Evolutionary conservation across 1,284 basidiomycete species (phyloP).

Genomic region (Moniliophthora roreri): DNA sequence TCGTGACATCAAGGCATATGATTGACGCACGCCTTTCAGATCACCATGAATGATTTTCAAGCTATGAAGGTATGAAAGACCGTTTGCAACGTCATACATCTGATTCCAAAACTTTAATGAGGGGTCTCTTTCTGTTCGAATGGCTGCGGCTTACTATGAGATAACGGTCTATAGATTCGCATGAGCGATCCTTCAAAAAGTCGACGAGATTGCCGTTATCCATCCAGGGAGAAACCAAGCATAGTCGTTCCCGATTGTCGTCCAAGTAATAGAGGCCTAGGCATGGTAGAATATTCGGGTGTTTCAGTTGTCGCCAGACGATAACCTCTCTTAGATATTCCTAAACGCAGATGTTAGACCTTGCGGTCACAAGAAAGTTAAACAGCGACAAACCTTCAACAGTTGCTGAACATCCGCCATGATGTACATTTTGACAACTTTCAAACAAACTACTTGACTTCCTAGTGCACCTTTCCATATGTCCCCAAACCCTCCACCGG

Average conservation of each 20-base stretch:
- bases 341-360: neutral
- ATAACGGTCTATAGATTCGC: neutral
- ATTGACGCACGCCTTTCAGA: neutral
- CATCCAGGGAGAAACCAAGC: constrained; percentile 10
- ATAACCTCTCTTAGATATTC: neutral
- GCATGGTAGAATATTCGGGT: constrained; percentile 3
- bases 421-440: neutral
- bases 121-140: neutral
- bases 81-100: neutral
- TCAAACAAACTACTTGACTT: neutral
- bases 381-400: neutral
- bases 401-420: neutral
- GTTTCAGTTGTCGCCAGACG: constrained; percentile 4
- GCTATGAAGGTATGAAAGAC: neutral
- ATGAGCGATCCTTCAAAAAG: neutral
- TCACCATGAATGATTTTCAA: neutral
- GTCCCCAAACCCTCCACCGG: neutral
- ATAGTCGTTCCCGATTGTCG: constrained; percentile 12
- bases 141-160: neutral
- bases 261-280: constrained; percentile 5
- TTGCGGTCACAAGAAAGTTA: neutral
- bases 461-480: neutral
- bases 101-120: neutral
- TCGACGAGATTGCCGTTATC: neutral
- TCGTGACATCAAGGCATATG: neutral